Evolutionary conservation across 1,284 basidiomycete species (phyloP), one percentile per base, ranked within the genome.

Genomic region (Ceraceosorus guamensis): DNA sequence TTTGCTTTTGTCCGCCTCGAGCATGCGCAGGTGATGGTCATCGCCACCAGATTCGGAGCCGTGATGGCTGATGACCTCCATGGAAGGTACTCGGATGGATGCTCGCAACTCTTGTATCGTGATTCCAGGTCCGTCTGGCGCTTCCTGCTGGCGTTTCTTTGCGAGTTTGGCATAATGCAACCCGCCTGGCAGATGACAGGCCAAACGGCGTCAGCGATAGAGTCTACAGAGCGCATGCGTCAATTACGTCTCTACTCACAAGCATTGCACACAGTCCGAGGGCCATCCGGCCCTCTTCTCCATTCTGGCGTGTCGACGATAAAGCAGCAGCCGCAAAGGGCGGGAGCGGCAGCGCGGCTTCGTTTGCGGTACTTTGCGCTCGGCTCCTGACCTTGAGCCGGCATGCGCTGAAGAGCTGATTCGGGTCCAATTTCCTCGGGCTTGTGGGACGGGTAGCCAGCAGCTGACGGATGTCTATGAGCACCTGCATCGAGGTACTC

Each of bases 201-300:
- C 14, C 30, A 24, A 8, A 47, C 2, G 46, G 16, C 11, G 8
- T 16, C 24, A 7, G 24, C n/a, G 14, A 16, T 16, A n/a, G 8
- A 7, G 16, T 2, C 16, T 14, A 1, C n/a, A 47, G 2, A 11
- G 46, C 24, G n/a, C 2, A 10, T 14, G n/a, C 16, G 11, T 47
- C 14, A 14, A 7, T 2, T 2, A 2, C 2, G 46, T 3, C 8
- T 16, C n/a, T 14, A 50, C 48, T 52, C 34, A 51, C 73, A 75
- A 4, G 73, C 73, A 56, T 75, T 75, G 66, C 73, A 75, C 24
- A 75, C 64, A 31, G 73, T 75, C 4, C 73, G 60, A 0, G 71
- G 67, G 18, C 73, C 73, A 48, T 71, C 70, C 11, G 73, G 73
- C 24, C 73, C 73, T 6, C 71, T 59, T 8, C 73, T 59, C 73